Percentiles rank a stretch among this genome's conserved stretches.
These are phyloP conservation scores for Vitis riparia DNA, from an alignment of 164 flowering plant genomes.

Conservation along the genomic window DNA sequence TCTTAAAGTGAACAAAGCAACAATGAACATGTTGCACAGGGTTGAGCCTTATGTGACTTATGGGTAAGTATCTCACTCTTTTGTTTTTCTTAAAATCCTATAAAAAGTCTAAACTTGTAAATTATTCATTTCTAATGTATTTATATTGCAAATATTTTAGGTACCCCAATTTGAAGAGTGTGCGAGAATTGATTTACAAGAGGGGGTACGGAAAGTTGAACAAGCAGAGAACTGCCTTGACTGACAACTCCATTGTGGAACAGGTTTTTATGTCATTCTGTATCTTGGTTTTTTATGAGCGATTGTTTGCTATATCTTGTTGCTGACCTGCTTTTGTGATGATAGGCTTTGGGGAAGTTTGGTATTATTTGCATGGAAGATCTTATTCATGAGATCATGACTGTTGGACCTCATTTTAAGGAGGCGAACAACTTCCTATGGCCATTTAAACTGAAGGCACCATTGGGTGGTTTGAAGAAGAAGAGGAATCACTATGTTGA, in stretches of 20 bases:
- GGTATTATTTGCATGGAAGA: constrained; percentile 32
- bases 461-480: constrained; percentile 30
- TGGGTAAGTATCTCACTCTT: constrained; percentile 14
- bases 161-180: constrained; percentile 33
- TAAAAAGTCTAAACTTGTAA: no score
- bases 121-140: no score
- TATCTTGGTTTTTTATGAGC: not conserved
- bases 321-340: not conserved
- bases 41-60: constrained; percentile 29
- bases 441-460: constrained; percentile 36
- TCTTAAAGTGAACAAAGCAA: not conserved
- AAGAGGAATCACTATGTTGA: constrained; percentile 36
- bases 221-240: no score
- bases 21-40: constrained; percentile 24
- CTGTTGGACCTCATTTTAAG: constrained; percentile 37
- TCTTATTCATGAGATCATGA: constrained; percentile 34
- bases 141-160: constrained; percentile 1
- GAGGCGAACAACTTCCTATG: constrained; percentile 35
- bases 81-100: no score
- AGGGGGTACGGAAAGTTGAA: constrained; percentile 7
- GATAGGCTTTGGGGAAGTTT: constrained; percentile 23
- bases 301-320: not conserved
- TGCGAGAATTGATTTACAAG: constrained; percentile 32
- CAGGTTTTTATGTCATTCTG: no score
- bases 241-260: no score